These are phyloP conservation scores for Onygenales sp. DNA, from an alignment of 2,329 filamentous ascomycete species.

Conservation along the genomic window DNA sequence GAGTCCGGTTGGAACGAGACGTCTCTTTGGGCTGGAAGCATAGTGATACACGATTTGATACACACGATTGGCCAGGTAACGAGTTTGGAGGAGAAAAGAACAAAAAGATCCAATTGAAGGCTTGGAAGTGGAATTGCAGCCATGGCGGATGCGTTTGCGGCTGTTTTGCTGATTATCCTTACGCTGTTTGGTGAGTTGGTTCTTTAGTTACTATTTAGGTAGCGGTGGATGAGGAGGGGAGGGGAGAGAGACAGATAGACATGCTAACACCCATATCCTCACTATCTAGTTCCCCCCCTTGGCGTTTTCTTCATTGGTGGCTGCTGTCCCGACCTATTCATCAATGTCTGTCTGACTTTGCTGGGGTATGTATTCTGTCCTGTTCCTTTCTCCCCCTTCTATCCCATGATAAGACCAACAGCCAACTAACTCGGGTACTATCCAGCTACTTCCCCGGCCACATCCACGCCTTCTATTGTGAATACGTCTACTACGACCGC, in stretches of 20 bases:
- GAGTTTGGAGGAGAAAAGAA: no score
- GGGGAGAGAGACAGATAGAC: background rate
- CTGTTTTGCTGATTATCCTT: slow-evolving; percentile 36
- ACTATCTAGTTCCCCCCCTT: slow-evolving; percentile 50
- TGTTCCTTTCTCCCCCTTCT: background rate
- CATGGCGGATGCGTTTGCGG: slow-evolving; percentile 24
- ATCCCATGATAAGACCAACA: background rate
- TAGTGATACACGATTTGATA: no score
- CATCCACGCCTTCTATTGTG: slow-evolving; percentile 70
- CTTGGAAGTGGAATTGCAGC: background rate
- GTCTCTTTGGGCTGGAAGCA: no score
- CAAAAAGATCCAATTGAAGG: no score
- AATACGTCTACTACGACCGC: slow-evolving; percentile 75
- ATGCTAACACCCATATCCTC: background rate
- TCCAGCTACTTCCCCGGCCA: slow-evolving; percentile 64
- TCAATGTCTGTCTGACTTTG: slow-evolving; percentile 59
- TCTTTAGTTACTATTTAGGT: background rate
- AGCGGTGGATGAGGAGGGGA: background rate
- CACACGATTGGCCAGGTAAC: no score
- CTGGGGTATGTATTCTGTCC: slow-evolving; percentile 42
- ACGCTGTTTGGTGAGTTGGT: slow-evolving; percentile 35
- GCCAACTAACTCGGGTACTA: background rate
- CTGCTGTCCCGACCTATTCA: slow-evolving; percentile 54
- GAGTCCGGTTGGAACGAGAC: no score
- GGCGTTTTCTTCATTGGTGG: slow-evolving; percentile 57